Evolutionary conservation across 768 basidiomycete species (phyloP), one percentile per base, ranked within the genome.

Genomic region (Nevesoporus exiguus): DNA sequence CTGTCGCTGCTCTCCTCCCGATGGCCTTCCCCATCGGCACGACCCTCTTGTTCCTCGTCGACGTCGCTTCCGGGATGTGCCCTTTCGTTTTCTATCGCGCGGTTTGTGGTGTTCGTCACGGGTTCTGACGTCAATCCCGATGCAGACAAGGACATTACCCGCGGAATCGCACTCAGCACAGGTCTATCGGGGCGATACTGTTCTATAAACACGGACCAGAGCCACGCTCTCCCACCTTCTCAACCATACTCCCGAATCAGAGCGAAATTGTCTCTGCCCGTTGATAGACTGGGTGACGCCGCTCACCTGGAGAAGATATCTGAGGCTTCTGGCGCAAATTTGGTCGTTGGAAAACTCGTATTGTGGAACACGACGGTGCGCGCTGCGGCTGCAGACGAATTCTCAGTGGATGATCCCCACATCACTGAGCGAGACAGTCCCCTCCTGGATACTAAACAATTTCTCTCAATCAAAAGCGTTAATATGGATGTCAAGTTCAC

Each of bases 101-200:
- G 80, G 33, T 72, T 88, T 43, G 81, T 85, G 25, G 63, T 89
- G 10, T 83, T 90, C 52, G 65, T 93, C 47, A 88, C 90, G 7
- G 82, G 86, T n/a, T 80, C 80, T 33, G 94, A 96, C 66, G 77
- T 93, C 50, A 91, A 91, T 57, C 90, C 90, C 0, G 71, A 76
- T 0, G 87, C 87, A 50, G 78, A 79, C 36, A 68, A 80, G 51
- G 82, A 82, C 42, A 73, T 90, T 13, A 85, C 82, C 3, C 80
- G 90, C 27, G 92, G 92, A 4, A 68, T 90, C 51, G 82, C 84
- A 2, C 62, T 84, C 27, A 79, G 79, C 46, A 82, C 79, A 0
- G 74, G 81, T 3, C 40, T 83, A 7, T 77, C 80, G 3, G 43
- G 82, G 8, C 77, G 83, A 51, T 85, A 85, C 62, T 81, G 80